Conservation (phyloP, 1,139 yeast species). For the Lizanozyma gosingica region DNA sequence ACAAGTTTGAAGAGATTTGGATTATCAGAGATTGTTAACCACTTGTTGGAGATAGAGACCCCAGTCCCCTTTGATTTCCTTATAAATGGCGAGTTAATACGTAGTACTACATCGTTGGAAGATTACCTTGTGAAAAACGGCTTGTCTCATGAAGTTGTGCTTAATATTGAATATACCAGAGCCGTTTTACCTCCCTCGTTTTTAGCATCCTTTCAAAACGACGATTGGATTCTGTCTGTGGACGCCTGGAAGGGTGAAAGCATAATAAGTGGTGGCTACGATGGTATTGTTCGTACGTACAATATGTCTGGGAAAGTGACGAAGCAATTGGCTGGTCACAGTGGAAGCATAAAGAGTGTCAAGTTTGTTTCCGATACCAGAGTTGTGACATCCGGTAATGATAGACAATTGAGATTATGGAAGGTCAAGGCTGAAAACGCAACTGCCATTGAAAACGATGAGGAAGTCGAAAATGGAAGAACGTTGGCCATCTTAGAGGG, state of each 20-base stretch:
- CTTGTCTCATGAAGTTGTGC: conserved; percentile 70
- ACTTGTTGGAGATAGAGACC: conserved; percentile 50
- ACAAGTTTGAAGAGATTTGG: conserved; percentile 82
- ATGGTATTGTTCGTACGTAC: conserved; percentile 89
- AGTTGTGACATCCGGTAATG: conserved; percentile 81
- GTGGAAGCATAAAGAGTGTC: conserved; percentile 76
- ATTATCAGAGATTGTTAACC: conserved; percentile 89
- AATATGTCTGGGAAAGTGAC: conserved; percentile 76
- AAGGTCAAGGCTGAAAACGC: conserved; percentile 40
- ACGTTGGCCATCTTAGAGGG: conserved; percentile 82
- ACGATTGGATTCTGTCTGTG: conserved; percentile 91
- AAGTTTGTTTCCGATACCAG: conserved; percentile 69
- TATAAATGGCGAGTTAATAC: conserved; percentile 71
- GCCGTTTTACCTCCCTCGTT: conserved; percentile 91
- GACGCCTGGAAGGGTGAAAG: conserved; percentile 38
- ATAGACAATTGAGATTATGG: conserved; percentile 86
- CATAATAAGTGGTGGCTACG: conserved; percentile 85
- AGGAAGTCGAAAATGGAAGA: conserved; percentile 58
- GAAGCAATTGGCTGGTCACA: conserved; percentile 79
- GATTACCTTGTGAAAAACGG: conserved; percentile 73
- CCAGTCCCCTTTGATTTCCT: conserved; percentile 91
- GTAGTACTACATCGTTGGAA: conserved; percentile 53
- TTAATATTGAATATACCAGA: conserved; percentile 81
- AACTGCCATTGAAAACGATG: conserved; percentile 36
- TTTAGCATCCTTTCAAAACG: conserved; percentile 80